These are phyloP conservation scores for Pseudogymnoascus sp. DNA, from an alignment of 2,329 filamentous ascomycete genomes.

Conservation along the genomic window DNA sequence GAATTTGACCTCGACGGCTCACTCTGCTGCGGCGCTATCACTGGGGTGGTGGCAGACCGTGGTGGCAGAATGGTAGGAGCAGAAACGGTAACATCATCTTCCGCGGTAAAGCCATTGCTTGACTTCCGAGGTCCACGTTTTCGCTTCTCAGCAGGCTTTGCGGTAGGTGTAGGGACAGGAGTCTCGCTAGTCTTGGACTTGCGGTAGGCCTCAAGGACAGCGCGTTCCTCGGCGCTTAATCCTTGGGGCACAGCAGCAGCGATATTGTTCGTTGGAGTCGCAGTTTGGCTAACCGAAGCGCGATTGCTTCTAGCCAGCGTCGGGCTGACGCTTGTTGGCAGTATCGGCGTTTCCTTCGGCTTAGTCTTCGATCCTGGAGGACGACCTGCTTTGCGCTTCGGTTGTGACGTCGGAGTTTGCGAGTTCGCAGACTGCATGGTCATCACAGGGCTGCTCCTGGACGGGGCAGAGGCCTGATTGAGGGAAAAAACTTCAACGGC, in stretches of 20 bases:
- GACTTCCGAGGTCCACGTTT: background rate
- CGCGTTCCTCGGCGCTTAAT: constrained; percentile 26
- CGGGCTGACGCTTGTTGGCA: background rate
- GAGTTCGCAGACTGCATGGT: background rate
- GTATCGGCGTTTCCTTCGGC: background rate
- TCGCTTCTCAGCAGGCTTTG: constrained; percentile 2
- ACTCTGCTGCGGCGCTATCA: background rate
- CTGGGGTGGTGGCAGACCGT: background rate
- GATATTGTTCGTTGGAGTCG: background rate
- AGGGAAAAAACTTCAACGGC: background rate
- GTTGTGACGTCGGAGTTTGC: background rate
- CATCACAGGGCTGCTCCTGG: background rate
- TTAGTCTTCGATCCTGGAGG: background rate
- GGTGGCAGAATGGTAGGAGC: background rate
- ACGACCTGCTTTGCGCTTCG: background rate
- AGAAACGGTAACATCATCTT: background rate
- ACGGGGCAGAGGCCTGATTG: background rate
- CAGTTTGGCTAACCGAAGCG: background rate
- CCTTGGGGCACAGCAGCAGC: constrained; percentile 12
- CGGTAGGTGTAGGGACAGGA: constrained; percentile 8
- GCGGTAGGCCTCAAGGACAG: constrained; percentile 27
- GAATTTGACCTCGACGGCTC: background rate
- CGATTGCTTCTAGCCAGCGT: background rate
- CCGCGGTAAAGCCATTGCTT: background rate
- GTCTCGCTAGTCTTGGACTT: constrained; percentile 13